Base-by-base conservation (phyloP, 345 rosid genomes). In the Eucalyptus virginea region DNA sequence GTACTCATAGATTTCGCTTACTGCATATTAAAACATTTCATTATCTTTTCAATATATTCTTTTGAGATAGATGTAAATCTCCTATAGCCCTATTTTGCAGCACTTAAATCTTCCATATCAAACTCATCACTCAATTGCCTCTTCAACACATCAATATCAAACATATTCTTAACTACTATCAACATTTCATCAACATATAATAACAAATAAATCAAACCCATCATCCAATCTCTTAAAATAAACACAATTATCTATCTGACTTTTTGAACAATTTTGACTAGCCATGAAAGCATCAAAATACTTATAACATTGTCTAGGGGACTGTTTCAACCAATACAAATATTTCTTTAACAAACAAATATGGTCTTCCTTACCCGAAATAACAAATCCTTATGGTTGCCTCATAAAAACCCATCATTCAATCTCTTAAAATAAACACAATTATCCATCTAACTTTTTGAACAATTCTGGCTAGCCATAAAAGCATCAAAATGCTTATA, bases 1-100 rank as follows among this genome's bases (percentile, higher is more conserved):
- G 17, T 28, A 28, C 32, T 12, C 32, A 60, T 5, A 26, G 16
- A 60, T 28, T 26, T 28, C 0, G n/a, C 32, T 12, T 12, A 28
- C 2, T 11, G 8, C 67, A 12, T 28, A 26, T 60, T 28, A 60
- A 60, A 60, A 28, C 16, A 28, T 28, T 30, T 1, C 32, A 26
- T 4, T 28, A 60, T 28, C 8, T 28, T 28, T 28, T 60, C 4
- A 28, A 60, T 28, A 28, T 28, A 60, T 60, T 60, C 32, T 60
- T 60, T 60, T 60, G 32, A 60, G 67, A 28, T 60, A 60, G 4
- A 6, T 1, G 1, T 60, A 28, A 60, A 60, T 26, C 17, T 60
- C n/a, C 0, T 12, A 2, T 1, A 60, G 0, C n/a, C 4, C 17
- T 60, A 28, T 60, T 60, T 60, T 28, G 8, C 1, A 60, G 4